Base-by-base conservation (phyloP, 1,139 yeast species). In the Hanseniaspora gamundiae region DNA sequence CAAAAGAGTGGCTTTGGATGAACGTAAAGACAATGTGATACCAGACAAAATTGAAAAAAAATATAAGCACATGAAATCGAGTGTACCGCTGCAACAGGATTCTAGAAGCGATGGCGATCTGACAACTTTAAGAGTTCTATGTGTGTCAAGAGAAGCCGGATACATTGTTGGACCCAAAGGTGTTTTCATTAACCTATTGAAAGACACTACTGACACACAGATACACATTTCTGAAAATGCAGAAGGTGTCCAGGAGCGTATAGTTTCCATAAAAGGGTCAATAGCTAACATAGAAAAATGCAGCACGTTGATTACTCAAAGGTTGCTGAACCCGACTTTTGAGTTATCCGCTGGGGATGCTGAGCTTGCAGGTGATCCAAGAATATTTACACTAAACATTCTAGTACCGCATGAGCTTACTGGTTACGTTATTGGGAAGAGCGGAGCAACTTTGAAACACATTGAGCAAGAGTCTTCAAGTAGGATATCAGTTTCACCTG, bases 391-490 rank as follows among this genome's bases (percentile, higher is more conserved):
- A 44, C 62, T 86, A 51, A 72, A 79, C 50, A 58, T 86, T 16
- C 65, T 86, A 45, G 71, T 87, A 31, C 94, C 95, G 2, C 91
- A 85, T 60, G 79, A 82, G 2, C 65, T 82, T 58, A 83, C 85
- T 67, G 95, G 95, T 0, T 80, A 74, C 52, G 72, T 87, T 42
- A 86, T 86, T 52, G 95, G 95, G 13, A 80, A 80, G 54, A 79
- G 71, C 46, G 94, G 95, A 10, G 66, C 74, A 16, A 74, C 78
- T 51, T 78, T 87, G 57, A 70, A 87, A 49, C 93, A 85, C 59
- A 83, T 87, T 52, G 94, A 85, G 62, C 88, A 81, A 46, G 73
- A 74, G 47, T 82, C 94, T 8, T 88, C 93, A 4, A 93, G 95
- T 2, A 73, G 76, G 49, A 69, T 87, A 47, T 75, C 74, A 51